Base-by-base conservation (phyloP, 495 filamentous ascomycete genomes). In the Neurospora sp. region DNA sequence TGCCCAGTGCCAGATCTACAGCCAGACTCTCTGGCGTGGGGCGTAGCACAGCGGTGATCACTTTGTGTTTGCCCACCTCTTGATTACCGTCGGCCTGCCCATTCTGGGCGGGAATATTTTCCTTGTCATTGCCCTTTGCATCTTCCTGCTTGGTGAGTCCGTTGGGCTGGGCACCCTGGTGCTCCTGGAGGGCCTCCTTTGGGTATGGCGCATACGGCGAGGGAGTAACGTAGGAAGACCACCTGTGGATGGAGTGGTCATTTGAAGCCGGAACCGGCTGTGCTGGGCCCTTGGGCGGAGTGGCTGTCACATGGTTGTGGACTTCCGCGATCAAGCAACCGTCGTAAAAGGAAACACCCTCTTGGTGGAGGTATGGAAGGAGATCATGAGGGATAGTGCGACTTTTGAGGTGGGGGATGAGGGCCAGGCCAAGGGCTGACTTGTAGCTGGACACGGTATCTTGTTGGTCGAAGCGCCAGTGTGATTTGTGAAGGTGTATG, bases 401-500 rank as follows among this genome's bases (percentile, higher is more conserved):
- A 16, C 40, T 77, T 73, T 79, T 80, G 16, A 88, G 77, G 81
- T 97, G 93, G 75, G 95, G 89, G 35, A 98, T 84, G 44, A 97
- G 88, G 5, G 53, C 53, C 72, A 92, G 81, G 76, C 87, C 89
- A 93, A 98, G 97, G 68, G 95, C 92, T 8, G 94, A 97, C 74
- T 91, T 92, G 80, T 98, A 98, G 2, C 87, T 84, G 75, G 97
- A 97, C 78, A 91, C 92, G 74, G 94, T 94, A 81, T 98, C 93
- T 82, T 97, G 94, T 73, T 94, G 89, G 75, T 98, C 96, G 81
- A 99, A 97, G 69, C 93, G 91, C 79, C 97, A 98, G 82, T 97
- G 89, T 5, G 86, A 91, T 4, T 89, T 87, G 78, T 97, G 90
- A 1, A 99, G 83, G 81, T 98, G 94, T 42, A 99, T 82, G 53